Evolutionary conservation across 208 protist genomes (phyloP).

Genomic region (Leishmania mexicana): DNA sequence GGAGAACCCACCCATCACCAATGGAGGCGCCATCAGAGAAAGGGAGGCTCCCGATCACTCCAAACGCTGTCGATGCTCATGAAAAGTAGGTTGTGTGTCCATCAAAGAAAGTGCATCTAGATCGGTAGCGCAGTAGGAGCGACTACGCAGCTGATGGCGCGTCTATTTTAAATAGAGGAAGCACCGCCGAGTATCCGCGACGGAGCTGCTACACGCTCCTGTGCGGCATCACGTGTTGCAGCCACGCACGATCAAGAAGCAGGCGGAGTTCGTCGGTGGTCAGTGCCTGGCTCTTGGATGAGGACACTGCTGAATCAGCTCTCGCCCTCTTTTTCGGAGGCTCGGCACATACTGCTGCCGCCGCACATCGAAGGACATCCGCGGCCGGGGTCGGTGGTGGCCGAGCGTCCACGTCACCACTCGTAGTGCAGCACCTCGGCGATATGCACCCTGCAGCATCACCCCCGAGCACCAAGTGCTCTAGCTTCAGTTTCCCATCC

Average conservation of each 20-base stretch:
- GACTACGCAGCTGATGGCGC: not conserved
- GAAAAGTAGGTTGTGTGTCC: not conserved
- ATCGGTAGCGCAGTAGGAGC: not conserved
- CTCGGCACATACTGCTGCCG: not conserved
- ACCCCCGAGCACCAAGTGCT: conserved; percentile 13
- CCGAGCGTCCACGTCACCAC: not conserved
- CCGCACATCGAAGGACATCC: not conserved
- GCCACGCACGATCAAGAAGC: conserved; percentile 8
- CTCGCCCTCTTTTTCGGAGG: not conserved
- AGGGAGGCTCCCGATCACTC: not conserved
- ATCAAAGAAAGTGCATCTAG: not conserved
- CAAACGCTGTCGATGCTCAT: not conserved
- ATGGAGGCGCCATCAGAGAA: not conserved
- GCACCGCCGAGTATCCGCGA: not conserved
- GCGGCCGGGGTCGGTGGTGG: not conserved
- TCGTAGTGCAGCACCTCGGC: not conserved
- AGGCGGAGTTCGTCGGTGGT: not conserved
- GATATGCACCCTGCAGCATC: not conserved
- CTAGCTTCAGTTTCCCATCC: conserved; percentile 26
- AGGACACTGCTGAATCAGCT: not conserved
- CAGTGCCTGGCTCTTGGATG: not conserved
- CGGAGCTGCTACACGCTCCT: not conserved
- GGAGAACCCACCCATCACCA: not conserved
- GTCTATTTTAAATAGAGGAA: not conserved
- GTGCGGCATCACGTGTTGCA: not conserved